Base-by-base conservation (phyloP, 1,284 basidiomycete species). In the Caloboletus firmus region DNA sequence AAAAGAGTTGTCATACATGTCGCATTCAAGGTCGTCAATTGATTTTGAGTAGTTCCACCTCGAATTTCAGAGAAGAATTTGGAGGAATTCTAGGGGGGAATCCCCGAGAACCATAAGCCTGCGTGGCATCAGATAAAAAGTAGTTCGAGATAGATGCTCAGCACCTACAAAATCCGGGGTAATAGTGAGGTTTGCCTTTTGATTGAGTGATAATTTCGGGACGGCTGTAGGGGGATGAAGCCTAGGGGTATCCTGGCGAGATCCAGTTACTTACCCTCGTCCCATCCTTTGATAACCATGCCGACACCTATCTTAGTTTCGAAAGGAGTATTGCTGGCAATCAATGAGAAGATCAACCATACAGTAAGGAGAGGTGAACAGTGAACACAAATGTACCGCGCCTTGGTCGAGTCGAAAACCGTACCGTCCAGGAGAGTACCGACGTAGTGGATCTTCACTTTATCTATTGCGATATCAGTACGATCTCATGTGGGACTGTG, bases 221-320 rank as follows among this genome's bases (percentile, higher is more conserved):
- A 93, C 87, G 54, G 85, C 88, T 91, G 62, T 66, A 15, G 12
- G 41, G 30, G 36, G 37, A 50, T 55, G 36, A 56, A 36, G 17
- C 12, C 34, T 59, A 34, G 57, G 26, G 44, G 56, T 52, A 43
- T 26, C 9, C 7, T 30, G 12, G 17, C 13, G 34, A 34, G 49
- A 51, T 18, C 36, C n/a, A 32, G 41, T 15, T 28, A 74, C 79
- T 68, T 66, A 90, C 92, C 91, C 74, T 94, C 91, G 68, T 95
- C 92, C 93, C 93, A 95, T 40, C 92, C 93, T 70, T 80, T 87
- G 75, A 94, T 94, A 52, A 94, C 91, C 70, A 85, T 85, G 35
- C 87, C 88, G 43, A 85, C 77, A 52, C 90, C 91, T 61, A 95
- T 94, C 66, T 80, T 69, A 22, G 89, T 92, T 65, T 76, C 69